A percentile compares a stretch with the other conserved stretches of the same genome.
Evolutionary conservation across 164 flowering plant species (phyloP).

Genomic region (Chimonanthus salicifolius): DNA sequence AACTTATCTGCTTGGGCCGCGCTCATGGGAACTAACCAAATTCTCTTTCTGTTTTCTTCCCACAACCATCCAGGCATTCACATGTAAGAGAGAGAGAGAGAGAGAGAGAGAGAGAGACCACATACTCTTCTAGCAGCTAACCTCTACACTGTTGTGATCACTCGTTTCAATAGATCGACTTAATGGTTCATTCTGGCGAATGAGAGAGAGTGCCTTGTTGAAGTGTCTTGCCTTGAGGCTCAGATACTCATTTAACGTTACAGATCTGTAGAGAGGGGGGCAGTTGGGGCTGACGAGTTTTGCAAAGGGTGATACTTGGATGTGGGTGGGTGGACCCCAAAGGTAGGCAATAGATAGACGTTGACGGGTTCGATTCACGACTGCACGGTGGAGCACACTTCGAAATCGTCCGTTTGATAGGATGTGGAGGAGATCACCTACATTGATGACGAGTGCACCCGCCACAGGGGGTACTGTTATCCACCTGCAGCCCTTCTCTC

Average conservation of each 20-base stretch:
- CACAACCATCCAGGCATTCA: slow-evolving; percentile 15
- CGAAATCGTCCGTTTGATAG: slow-evolving; percentile 61
- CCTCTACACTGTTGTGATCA: slow-evolving; percentile 28
- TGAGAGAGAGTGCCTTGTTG: slow-evolving; percentile 58
- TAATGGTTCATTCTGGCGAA: slow-evolving; percentile 29
- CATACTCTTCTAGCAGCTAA: slow-evolving; percentile 19
- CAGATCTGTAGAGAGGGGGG: slow-evolving; percentile 53
- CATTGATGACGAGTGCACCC: slow-evolving; percentile 64
- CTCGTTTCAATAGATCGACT: slow-evolving; percentile 29
- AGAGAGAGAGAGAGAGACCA: neutral
- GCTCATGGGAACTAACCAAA: slow-evolving; percentile 19
- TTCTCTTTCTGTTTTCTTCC: slow-evolving; percentile 4
- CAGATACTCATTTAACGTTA: slow-evolving; percentile 76
- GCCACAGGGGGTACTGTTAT: slow-evolving; percentile 60
- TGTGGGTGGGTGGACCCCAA: slow-evolving; percentile 42
- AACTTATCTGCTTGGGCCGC: slow-evolving; percentile 17
- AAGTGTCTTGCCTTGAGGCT: slow-evolving; percentile 66
- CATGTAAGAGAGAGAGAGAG: neutral
- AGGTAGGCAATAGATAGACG: slow-evolving; percentile 60
- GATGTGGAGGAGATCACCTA: slow-evolving; percentile 87
- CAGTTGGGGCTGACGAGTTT: slow-evolving; percentile 35
- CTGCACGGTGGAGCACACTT: slow-evolving; percentile 56
- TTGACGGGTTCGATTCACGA: slow-evolving; percentile 37
- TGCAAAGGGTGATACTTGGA: slow-evolving; percentile 41
- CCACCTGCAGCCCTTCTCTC: slow-evolving; percentile 52